These are phyloP conservation scores for Aspergillus cristatus DNA, from an alignment of 495 filamentous ascomycete species.

Conservation along the genomic window DNA sequence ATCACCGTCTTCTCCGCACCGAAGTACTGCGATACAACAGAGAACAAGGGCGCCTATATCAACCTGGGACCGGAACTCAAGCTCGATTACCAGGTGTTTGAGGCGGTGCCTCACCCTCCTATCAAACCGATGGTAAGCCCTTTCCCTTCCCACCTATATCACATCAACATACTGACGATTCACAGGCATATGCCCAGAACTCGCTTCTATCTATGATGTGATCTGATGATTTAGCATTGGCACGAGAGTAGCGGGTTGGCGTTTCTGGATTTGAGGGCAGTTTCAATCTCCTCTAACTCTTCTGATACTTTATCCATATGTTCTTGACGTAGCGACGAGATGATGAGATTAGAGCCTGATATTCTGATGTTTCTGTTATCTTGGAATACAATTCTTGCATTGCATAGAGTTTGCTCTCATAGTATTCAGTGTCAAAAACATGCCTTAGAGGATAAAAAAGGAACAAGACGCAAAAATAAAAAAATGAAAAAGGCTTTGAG, in stretches of 20 bases:
- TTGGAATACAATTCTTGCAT: too few species aligned
- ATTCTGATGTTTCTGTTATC: too few species aligned
- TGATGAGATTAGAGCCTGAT: too few species aligned
- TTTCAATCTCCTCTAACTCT: too few species aligned
- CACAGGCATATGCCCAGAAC: constrained; percentile 71
- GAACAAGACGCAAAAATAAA: too few species aligned
- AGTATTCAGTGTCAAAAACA: too few species aligned
- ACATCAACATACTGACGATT: constrained; percentile 21
- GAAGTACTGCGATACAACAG: constrained; percentile 93
- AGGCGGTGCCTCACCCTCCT: constrained; percentile 90
- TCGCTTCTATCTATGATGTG: constrained; percentile 62
- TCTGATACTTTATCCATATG: too few species aligned
- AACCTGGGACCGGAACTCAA: constrained; percentile 91
- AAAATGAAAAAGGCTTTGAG: too few species aligned
- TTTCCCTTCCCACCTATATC: neutral
- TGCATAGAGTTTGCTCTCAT: too few species aligned
- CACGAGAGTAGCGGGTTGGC: constrained; percentile 8
- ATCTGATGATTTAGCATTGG: constrained; percentile 36
- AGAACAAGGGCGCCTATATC: constrained; percentile 98
- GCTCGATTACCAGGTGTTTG: constrained; percentile 83
- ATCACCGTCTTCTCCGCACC: constrained; percentile 99
- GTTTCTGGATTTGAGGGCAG: constrained; percentile 1
- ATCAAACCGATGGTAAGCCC: constrained; percentile 83
- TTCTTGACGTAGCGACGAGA: too few species aligned
- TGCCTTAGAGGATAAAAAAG: too few species aligned